Conservation (phyloP, 2,329 filamentous ascomycete genomes). For the Alternaria longipes region DNA sequence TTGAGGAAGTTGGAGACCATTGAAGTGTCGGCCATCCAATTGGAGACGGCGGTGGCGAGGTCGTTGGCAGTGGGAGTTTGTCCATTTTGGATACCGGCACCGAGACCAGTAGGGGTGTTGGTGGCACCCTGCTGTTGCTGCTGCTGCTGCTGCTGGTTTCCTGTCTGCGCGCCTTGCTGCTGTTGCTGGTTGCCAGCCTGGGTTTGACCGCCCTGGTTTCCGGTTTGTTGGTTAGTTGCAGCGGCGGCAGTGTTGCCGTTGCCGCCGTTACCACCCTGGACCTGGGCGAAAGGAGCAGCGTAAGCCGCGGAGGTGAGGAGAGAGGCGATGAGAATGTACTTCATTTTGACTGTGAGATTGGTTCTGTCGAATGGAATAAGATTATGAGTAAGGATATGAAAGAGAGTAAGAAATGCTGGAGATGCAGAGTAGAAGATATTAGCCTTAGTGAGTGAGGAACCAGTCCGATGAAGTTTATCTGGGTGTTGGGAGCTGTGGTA, state of each 20-base stretch:
- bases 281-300: conserved; percentile 43
- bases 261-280: conserved; percentile 12
- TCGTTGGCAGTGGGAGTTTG: conserved; percentile 40
- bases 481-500: conserved; percentile 24
- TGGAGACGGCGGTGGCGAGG: conserved; percentile 48
- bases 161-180: not conserved
- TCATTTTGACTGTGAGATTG: conserved; percentile 41
- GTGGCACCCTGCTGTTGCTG: conserved; percentile 6
- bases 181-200: not conserved
- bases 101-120: conserved; percentile 25
- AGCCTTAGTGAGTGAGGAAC: conserved; percentile 41
- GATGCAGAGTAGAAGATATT: conserved; percentile 29
- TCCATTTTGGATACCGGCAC: conserved; percentile 29
- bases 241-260: conserved; percentile 7
- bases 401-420: conserved; percentile 27
- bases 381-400: conserved; percentile 18
- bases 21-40: conserved; percentile 51
- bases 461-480: conserved; percentile 35
- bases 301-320: conserved; percentile 44
- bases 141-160: conserved; percentile 12
- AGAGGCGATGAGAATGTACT: conserved; percentile 48
- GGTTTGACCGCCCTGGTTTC: conserved; percentile 19
- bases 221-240: conserved; percentile 15
- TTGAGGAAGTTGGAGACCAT: conserved; percentile 53
- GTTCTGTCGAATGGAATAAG: conserved; percentile 28